Evolutionary conservation across 2,329 filamentous ascomycete genomes (phyloP).

Genomic region (Hymenoscyphus fraxineus): DNA sequence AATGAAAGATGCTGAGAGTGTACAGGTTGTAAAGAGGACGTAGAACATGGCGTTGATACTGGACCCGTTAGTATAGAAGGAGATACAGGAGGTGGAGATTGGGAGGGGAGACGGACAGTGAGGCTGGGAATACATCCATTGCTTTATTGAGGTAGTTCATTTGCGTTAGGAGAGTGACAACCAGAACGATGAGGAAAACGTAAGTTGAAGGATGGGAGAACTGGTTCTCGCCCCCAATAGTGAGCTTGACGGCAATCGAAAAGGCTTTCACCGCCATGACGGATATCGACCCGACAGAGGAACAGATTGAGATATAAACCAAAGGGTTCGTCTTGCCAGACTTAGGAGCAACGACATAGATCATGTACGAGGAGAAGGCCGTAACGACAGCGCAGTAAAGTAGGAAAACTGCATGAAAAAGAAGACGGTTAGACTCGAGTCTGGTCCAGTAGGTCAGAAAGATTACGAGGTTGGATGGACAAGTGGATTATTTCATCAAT

Average conservation of each 20-base stretch:
- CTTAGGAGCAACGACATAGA: slow-evolving; percentile 84
- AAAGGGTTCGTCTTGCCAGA: slow-evolving; percentile 94
- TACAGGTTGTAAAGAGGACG: slow-evolving; percentile 93
- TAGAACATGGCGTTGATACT: slow-evolving; percentile 82
- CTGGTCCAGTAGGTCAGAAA: neutral
- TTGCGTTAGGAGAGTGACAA: slow-evolving; percentile 91
- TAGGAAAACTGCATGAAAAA: slow-evolving; percentile 89
- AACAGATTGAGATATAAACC: slow-evolving; percentile 96
- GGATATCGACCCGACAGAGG: slow-evolving; percentile 91
- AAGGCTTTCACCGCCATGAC: slow-evolving; percentile 99
- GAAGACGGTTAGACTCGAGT: neutral
- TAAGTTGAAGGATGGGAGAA: slow-evolving; percentile 94
- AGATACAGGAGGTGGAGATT: neutral
- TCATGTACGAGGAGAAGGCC: slow-evolving; percentile 86
- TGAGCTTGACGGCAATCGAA: slow-evolving; percentile 93
- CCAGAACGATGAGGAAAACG: slow-evolving; percentile 89
- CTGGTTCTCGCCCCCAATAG: slow-evolving; percentile 88
- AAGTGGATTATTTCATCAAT: slow-evolving; percentile 89
- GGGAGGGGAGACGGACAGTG: slow-evolving; percentile 65
- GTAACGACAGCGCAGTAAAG: slow-evolving; percentile 77
- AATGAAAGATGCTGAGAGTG: slow-evolving; percentile 90
- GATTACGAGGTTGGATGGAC: slow-evolving; percentile 82
- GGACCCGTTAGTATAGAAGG: slow-evolving; percentile 11
- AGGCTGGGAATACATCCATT: slow-evolving; percentile 90
- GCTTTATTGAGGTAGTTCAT: slow-evolving; percentile 99